Base-by-base conservation (phyloP, 23 red algal genomes). In the Gracilaria vermiculophylla region DNA sequence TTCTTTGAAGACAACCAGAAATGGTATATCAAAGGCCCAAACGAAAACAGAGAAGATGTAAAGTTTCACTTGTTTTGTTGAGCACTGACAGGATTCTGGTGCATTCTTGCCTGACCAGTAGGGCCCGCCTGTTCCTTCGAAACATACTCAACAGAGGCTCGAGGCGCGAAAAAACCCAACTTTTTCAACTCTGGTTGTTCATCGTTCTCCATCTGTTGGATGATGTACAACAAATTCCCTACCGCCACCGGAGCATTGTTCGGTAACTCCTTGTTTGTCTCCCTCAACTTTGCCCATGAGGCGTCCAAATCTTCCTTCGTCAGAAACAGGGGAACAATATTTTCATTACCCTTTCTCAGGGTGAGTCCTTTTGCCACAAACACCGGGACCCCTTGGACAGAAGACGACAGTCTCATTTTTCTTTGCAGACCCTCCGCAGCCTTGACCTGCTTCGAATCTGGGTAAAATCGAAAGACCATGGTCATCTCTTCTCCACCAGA, bases 401-500 rank as follows among this genome's bases (percentile, higher is more conserved):
- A 34, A 20, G 73, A 33, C 3, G 65, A 54, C 20, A 76, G 58
- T 53, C 92, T 69, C 52, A 82, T 61, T 69, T 92, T 92, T 11
- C 87, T 83, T 49, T 85, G 67, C 28, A 98, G 43, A 50, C 88
- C 77, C 42, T 88, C 73, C 10, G 96, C 96, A 76, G 87, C 69
- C 57, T 93, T 84, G 34, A 94, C 64, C 78, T 98, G 96, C 43
- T 78, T 77, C 17, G 81, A 84, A 73, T 95, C 92, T 17, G 97
- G 97, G 43, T 88, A 95, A 82, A 99, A 94, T 19, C 93, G 91
- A 42, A 99, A 99, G 4, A 96, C 94, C 97, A 99, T 99, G 37
- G 77, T 77, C 33, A 99, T 82, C 67, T 99, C 97, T 47, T 95
- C 88, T 1, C 97, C 97, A 35, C 80, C 75, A 20, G 78, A 76